Conservation (phyloP, 2,329 filamentous ascomycete genomes). For the Lachnellula cervina region DNA sequence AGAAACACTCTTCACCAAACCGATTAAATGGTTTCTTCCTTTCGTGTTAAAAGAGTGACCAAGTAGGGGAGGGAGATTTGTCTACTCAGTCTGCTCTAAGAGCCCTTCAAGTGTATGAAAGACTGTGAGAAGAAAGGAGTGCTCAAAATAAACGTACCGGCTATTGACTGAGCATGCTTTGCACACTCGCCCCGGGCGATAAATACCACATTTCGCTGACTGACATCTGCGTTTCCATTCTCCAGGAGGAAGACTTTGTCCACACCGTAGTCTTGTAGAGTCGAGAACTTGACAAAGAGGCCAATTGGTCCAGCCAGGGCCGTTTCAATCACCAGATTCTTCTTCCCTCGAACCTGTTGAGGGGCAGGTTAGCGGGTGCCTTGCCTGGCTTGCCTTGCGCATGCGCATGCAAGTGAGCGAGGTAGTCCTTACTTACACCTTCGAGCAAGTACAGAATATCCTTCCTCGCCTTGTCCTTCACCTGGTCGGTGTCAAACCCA, state of each 20-base stretch:
- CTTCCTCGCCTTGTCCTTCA: conserved; percentile 77
- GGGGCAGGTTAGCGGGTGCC: conserved; percentile 31
- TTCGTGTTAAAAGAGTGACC: conserved; percentile 52
- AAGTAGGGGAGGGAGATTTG: conserved; percentile 46
- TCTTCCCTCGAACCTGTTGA: conserved; percentile 88
- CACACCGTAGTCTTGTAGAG: conserved; percentile 93
- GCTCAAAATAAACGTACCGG: conserved; percentile 55
- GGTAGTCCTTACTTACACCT: conserved; percentile 65
- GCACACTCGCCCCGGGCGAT: conserved; percentile 86
- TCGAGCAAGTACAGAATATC: conserved; percentile 89
- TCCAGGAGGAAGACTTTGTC: conserved; percentile 97
- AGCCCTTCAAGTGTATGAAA: conserved; percentile 36
- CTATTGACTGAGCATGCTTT: conserved; percentile 76
- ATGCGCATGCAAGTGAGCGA: conserved; percentile 6
- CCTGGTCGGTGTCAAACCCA: conserved; percentile 69
- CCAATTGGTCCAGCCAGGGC: conserved; percentile 85
- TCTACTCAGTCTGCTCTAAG: conserved; percentile 59
- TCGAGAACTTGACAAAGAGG: conserved; percentile 90
- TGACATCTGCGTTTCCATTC: conserved; percentile 90
- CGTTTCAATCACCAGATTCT: conserved; percentile 92
- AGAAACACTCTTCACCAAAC: conserved; percentile 41
- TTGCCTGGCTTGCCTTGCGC: conserved; percentile 2
- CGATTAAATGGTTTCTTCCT: conserved; percentile 33
- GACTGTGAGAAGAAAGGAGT: not conserved
- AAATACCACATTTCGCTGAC: conserved; percentile 92